Evolutionary conservation across 257 asterid species (phyloP), one percentile per base, ranked within the genome.

Genomic region (Coffea eugenioides): DNA sequence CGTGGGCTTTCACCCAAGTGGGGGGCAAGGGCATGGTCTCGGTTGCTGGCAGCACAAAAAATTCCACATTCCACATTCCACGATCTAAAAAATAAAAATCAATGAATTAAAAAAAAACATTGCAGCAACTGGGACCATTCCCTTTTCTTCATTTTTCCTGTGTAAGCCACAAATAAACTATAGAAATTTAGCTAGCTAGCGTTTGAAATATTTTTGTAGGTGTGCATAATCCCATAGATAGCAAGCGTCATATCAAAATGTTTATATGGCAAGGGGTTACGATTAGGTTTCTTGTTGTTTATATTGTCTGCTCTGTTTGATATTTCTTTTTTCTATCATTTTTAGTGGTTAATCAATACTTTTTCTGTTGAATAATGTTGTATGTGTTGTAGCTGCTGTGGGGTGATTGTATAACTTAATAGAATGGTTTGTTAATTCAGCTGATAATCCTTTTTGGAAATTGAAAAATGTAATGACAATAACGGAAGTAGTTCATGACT

Each of bases 41-140:
- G 57, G 69, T 74, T 74, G 69, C 69, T 74, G 57, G 15, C 69
- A 21, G 41, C 34, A 1, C 0, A 13, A 74, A 75, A 75, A 74
- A 31, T 31, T 31, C 34, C 34, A 31, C 34, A 31, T 31, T 31
- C 34, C 34, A 31, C 34, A 31, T 31, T 31, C 34, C 34, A 31
- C 34, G 34, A 31, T 31, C 34, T 31, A 31, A 31, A 31, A 31
- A 31, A 31, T 31, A 31, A 31, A 31, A 0, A 31, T 31, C 34
- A 31, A 31, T 31, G 34, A 31, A 31, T 31, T 31, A 5, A 57
- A 2, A 5, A 57, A 2, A 21, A 59, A 75, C 9, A 15, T 75
- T 75, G 70, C n/a, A 12, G 43, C 12, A 61, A 51, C 62, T 41
- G 54, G 56, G 23, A 79, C 31, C 1, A 39, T 74, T 46, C 10